Evolutionary conservation across 1,139 yeast species (phyloP), one percentile per base, ranked within the genome.

Genomic region (Yarrowia galli): DNA sequence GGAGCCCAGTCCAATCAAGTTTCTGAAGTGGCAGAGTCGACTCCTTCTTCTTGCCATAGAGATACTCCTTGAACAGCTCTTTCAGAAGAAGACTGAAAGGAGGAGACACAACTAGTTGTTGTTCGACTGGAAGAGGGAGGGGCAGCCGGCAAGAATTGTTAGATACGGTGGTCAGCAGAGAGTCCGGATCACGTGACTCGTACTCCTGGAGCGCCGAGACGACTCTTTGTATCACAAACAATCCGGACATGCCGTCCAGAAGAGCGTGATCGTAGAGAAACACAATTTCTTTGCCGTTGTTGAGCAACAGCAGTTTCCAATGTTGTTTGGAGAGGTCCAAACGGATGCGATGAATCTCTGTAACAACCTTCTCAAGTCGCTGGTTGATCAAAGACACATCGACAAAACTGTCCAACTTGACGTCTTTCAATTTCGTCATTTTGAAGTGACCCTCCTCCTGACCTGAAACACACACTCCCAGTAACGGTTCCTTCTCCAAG

Each of bases 241-340:
- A 9, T 6, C 61, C 61, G 0, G 61, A 54, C 48, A 54, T 54
- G 0, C 46, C 46, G 28, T 54, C 61, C 35, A 54, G n/a, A 9
- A 54, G 38, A 2, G 61, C 61, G 18, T 54, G 61, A n/a, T 54
- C 61, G 46, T 40, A 54, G 3, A 54, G 36, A 15, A 54, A 54
- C 12, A 25, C 46, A 7, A 54, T 40, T 13, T 54, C 61, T 8
- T 38, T 25, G n/a, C 48, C 61, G 8, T 25, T 3, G 13, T 25
- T 25, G 15, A 54, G 25, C n/a, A 54, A 35, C 8, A 28, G n/a
- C 35, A 53, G 7, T 22, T 53, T 53, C 60, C 60, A 53, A n/a
- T 53, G 60, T 7, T 38, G 45, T n/a, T 53, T 53, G 1, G 60
- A 38, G 10, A 53, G 32, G 25, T 53, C 28, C 22, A 53, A 22